Evolutionary conservation across 805 yeast genomes (phyloP).

Genomic region (Candida krabiensis): DNA sequence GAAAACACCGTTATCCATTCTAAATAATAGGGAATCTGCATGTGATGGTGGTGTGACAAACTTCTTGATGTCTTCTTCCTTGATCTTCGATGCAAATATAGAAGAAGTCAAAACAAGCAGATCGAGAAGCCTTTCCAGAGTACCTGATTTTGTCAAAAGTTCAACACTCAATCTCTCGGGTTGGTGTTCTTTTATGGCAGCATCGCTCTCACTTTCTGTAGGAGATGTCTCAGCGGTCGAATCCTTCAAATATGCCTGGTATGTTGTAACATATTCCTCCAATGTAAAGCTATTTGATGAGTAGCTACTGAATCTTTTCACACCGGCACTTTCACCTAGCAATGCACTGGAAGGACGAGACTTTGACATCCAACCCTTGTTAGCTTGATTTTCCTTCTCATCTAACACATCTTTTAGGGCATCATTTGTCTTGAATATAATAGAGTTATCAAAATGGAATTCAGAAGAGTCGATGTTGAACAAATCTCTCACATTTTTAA

Average conservation of each 20-base stretch:
- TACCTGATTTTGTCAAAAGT: conserved; percentile 55
- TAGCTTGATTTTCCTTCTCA: conserved; percentile 10
- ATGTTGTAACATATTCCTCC: conserved; percentile 30
- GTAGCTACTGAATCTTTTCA: conserved; percentile 35
- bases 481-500: conserved; percentile 59
- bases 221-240: conserved; percentile 5
- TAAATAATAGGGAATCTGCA: conserved; percentile 33
- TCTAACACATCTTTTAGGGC: conserved; percentile 21
- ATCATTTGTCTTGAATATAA: conserved; percentile 59
- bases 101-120: conserved; percentile 70
- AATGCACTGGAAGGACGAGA: conserved; percentile 36
- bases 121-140: conserved; percentile 76
- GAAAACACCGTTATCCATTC: conserved; percentile 63
- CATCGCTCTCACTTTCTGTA: neutral
- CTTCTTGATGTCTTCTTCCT: conserved; percentile 41
- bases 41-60: conserved; percentile 25
- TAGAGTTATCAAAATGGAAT: conserved; percentile 53
- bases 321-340: conserved; percentile 30
- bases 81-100: conserved; percentile 48
- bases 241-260: conserved; percentile 26
- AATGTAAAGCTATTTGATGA: conserved; percentile 35
- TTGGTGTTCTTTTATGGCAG: neutral
- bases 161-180: conserved; percentile 19
- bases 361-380: conserved; percentile 10
- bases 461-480: conserved; percentile 60